A percentile compares a stretch with the other conserved stretches of the same genome.
Evolutionary conservation across 2,329 filamentous ascomycete genomes (phyloP).

Genomic region (Alternaria postmessia): DNA sequence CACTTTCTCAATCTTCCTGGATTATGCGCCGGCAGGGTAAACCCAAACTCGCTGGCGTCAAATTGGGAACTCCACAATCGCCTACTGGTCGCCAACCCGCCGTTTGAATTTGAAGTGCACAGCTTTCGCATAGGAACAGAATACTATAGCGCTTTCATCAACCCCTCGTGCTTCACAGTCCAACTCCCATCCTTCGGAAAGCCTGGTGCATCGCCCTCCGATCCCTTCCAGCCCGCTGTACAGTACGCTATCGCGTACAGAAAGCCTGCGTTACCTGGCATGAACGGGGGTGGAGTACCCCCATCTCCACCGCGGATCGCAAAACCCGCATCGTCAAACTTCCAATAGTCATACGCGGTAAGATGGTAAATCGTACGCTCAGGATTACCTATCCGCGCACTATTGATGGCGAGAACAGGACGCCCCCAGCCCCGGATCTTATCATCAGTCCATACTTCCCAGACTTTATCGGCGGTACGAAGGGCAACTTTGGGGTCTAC

Average conservation of each 20-base stretch:
- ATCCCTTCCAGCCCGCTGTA: constrained; percentile 62
- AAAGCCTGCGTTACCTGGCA: constrained; percentile 61
- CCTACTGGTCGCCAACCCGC: no score
- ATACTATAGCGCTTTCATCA: no score
- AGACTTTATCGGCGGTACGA: constrained; percentile 36
- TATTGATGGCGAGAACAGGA: constrained; percentile 42
- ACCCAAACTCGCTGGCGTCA: no score
- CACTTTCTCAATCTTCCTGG: no score
- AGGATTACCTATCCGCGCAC: constrained; percentile 35
- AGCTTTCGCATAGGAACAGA: no score
- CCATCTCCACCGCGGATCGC: constrained; percentile 62
- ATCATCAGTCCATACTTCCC: constrained; percentile 41
- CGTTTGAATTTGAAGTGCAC: no score
- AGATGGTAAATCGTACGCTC: constrained; percentile 48
- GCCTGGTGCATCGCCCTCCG: constrained; percentile 41
- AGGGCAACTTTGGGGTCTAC: constrained; percentile 34
- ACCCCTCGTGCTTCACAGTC: constrained; percentile 33
- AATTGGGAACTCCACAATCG: no score
- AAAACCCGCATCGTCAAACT: constrained; percentile 62
- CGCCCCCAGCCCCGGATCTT: constrained; percentile 43
- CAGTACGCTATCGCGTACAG: constrained; percentile 63
- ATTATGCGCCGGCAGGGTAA: no score
- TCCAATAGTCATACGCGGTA: constrained; percentile 60
- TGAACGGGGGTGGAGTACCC: constrained; percentile 65
- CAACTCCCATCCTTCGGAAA: constrained; percentile 33